A percentile compares a stretch with the other conserved stretches of the same genome.
phyloP scores from a whole-genome alignment of 2,329 filamentous ascomycete species.

The Scytalidium lignicola region DNA sequence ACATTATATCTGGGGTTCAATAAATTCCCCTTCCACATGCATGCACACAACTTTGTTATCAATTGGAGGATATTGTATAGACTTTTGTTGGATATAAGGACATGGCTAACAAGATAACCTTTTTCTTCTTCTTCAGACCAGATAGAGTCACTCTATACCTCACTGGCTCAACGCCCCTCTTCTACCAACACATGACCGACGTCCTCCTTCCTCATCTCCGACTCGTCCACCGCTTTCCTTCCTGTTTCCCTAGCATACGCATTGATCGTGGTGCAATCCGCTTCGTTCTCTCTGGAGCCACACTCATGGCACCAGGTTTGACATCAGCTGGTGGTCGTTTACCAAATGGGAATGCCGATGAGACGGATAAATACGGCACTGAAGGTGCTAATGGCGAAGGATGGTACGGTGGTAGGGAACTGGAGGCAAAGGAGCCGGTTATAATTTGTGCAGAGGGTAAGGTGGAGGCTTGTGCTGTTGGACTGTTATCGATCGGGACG shows the following conservation, averaged over 20 bases:
- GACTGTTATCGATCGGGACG: conserved; percentile 76
- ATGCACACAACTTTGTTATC: no score
- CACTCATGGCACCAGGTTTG: conserved; percentile 92
- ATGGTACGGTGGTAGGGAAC: conserved; percentile 55
- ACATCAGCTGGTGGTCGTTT: conserved; percentile 78
- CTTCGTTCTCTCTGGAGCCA: conserved; percentile 89
- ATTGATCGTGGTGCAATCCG: conserved; percentile 96
- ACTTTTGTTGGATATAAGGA: not conserved
- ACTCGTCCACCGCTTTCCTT: conserved; percentile 85
- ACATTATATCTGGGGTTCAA: no score
- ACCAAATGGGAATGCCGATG: conserved; percentile 43
- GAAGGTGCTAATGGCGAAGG: conserved; percentile 30
- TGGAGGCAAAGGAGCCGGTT: conserved; percentile 78
- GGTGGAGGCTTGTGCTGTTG: conserved; percentile 83
- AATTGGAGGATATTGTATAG: conserved; percentile 1
- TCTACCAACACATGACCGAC: conserved; percentile 77
- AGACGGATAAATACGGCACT: conserved; percentile 29
- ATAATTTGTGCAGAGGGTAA: conserved; percentile 92
- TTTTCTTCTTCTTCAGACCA: conserved; percentile 42
- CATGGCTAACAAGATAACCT: not conserved
- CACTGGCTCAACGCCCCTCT: conserved; percentile 71
- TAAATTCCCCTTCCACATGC: not conserved
- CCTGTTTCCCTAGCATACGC: conserved; percentile 75
- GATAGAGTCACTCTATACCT: conserved; percentile 88
- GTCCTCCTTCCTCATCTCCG: conserved; percentile 81